phyloP scores from a whole-genome alignment of 1,284 basidiomycete genomes.

The Porphyrellus sp. region DNA sequence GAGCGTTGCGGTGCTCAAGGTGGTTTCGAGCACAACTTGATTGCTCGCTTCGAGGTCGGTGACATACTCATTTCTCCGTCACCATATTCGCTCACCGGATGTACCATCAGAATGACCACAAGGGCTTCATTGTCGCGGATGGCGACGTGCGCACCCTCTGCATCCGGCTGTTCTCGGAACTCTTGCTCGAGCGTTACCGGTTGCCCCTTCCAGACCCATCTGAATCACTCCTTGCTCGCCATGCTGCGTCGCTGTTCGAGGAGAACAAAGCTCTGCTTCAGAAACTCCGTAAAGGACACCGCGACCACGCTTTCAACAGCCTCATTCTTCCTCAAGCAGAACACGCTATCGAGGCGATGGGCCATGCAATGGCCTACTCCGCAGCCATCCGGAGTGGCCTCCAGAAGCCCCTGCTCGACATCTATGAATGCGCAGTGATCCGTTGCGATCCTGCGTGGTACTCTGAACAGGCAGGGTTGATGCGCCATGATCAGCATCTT shows the following conservation, averaged over 20 bases:
- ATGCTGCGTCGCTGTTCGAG: neutral
- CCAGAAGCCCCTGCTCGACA: neutral
- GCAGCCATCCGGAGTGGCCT: neutral
- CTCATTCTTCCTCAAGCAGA: constrained; percentile 1
- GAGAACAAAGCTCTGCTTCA: neutral
- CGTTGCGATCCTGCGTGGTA: constrained; percentile 1
- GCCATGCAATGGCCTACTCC: neutral
- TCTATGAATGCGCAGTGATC: neutral
- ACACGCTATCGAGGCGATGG: neutral
- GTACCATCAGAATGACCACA: neutral
- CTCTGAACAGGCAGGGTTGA: too few species aligned
- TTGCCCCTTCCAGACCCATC: neutral
- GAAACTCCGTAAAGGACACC: neutral
- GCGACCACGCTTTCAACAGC: neutral
- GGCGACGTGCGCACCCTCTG: constrained; percentile 1
- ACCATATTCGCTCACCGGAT: neutral
- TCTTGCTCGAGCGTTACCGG: neutral
- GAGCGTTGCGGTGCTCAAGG: constrained; percentile 2
- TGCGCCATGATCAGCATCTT: too few species aligned
- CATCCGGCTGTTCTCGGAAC: neutral
- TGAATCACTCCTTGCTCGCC: neutral
- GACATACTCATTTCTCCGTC: too few species aligned
- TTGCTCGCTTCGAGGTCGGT: too few species aligned
- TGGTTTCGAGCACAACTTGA: neutral
- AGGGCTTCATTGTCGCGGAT: neutral